Percentiles rank a stretch among this genome's conserved stretches.
phyloP scores from a whole-genome alignment of 768 basidiomycete species.

The Xanthoconium stramineum region DNA sequence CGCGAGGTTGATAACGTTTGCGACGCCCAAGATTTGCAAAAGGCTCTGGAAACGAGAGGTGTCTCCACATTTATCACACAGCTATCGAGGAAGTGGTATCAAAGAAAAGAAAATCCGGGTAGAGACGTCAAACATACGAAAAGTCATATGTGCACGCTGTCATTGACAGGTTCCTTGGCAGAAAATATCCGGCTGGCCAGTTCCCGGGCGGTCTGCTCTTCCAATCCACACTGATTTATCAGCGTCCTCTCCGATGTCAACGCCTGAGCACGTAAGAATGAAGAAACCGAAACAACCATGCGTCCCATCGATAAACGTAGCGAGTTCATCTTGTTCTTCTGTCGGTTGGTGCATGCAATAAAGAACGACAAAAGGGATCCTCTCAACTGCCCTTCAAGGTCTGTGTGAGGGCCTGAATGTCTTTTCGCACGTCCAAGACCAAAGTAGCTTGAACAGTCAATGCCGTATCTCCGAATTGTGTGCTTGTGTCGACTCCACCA shows the following conservation, averaged over 20 bases:
- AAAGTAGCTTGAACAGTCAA: constrained; percentile 26
- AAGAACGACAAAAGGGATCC: constrained; percentile 22
- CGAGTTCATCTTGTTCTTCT: background rate
- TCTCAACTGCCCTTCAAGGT: constrained; percentile 27
- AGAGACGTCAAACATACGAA: background rate
- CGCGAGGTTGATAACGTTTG: too few species aligned
- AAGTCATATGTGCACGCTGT: background rate
- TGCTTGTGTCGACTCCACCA: constrained; percentile 35
- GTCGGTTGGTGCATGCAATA: constrained; percentile 11
- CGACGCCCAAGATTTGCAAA: background rate
- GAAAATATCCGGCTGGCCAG: constrained; percentile 13
- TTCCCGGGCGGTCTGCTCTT: constrained; percentile 18
- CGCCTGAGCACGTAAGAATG: constrained; percentile 9
- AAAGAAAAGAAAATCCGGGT: background rate
- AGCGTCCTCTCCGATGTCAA: constrained; percentile 11
- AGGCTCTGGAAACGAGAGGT: background rate
- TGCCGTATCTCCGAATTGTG: constrained; percentile 11
- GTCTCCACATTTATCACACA: background rate
- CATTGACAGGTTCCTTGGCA: background rate
- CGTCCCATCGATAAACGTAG: constrained; percentile 13
- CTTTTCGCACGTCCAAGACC: constrained; percentile 33
- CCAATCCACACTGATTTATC: constrained; percentile 20
- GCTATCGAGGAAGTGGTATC: background rate
- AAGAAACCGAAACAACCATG: background rate
- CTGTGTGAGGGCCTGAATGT: constrained; percentile 12